Evolutionary conservation across 23 red algal genomes (phyloP).

Genomic region (Agarophyton chilense): DNA sequence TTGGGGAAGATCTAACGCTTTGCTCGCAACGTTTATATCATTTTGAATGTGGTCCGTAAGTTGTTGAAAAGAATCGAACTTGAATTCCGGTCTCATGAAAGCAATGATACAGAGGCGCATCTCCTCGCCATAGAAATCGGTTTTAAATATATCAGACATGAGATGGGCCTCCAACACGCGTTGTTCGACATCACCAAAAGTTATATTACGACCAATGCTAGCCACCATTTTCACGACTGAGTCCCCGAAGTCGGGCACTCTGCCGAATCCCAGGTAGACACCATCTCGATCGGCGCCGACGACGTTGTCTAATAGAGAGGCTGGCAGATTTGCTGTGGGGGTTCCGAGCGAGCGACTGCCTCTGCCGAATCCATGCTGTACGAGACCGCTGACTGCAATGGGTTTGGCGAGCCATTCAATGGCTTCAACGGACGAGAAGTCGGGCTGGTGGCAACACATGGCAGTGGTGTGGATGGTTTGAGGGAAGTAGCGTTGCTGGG

Average conservation of each 20-base stretch:
- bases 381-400: conserved; percentile 49
- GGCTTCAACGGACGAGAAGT: conserved; percentile 45
- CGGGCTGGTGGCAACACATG: neutral
- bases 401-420: conserved; percentile 63
- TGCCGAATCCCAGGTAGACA: conserved; percentile 87
- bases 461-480: neutral
- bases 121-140: conserved; percentile 90
- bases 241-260: conserved; percentile 45
- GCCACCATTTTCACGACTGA: conserved; percentile 66
- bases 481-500: neutral
- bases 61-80: conserved; percentile 77
- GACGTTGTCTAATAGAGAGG: conserved; percentile 22
- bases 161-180: conserved; percentile 87
- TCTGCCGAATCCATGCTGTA: conserved; percentile 81
- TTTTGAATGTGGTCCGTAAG: conserved; percentile 73
- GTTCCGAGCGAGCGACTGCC: conserved; percentile 77
- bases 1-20: conserved; percentile 41
- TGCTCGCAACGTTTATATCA: conserved; percentile 63
- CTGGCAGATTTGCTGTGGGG: conserved; percentile 84
- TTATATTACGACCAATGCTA: conserved; percentile 78
- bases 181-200: conserved; percentile 74
- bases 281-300: conserved; percentile 50
- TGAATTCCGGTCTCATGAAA: conserved; percentile 79
- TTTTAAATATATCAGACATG: conserved; percentile 63
- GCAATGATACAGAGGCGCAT: conserved; percentile 80